Base-by-base conservation (phyloP, 2,329 filamentous ascomycete species). In the Phyllosticta citribraziliensis region DNA sequence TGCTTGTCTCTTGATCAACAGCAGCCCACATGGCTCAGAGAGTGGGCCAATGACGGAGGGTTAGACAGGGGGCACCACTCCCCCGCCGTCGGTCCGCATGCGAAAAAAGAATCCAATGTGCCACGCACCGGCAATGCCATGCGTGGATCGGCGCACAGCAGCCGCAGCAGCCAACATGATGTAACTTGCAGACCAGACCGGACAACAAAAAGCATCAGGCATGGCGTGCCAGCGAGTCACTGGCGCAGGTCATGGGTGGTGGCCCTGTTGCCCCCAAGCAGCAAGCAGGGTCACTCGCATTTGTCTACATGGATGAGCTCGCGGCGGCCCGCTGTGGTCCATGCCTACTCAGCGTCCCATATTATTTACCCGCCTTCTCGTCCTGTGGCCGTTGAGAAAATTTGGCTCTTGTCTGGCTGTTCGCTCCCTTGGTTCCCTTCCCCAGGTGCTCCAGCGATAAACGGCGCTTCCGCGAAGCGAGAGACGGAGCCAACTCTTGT, bases 191-290 rank as follows among this genome's bases (percentile, higher is more conserved):
- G 40, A 47, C 14, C 12, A n/a, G 8, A 9, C 6, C 4, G 3
- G 40, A 47, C 40, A 47, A n/a, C 6, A 47, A n/a, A n/a, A 17
- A 47, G 40, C 40, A 47, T 47, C 40, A 47, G n/a, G 40, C 40
- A n/a, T 47, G 14, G 40, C 19, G 40, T 47, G 40, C 40, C 40
- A 47, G 40, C 40, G 40, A 47, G 58, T 60, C 58, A 60, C 30
- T 54, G 52, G 58, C 33, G 52, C 53, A 56, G 53, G 58, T 60
- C 58, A 60, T 59, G 57, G 57, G 57, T 58, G 40, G 20, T 30
- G 40, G 40, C 40, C n/a, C 17, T 14, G 5, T n/a, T n/a, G n/a
- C 22, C 22, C 22, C 22, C 22, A 22, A 22, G 22, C 22, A 22
- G 22, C 17, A 17, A 47, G 40, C 40, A 47, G 40, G 40, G 40